These are phyloP conservation scores for Dictyostelium capitatum DNA, from an alignment of 78 protist genomes.

Conservation along the genomic window DNA sequence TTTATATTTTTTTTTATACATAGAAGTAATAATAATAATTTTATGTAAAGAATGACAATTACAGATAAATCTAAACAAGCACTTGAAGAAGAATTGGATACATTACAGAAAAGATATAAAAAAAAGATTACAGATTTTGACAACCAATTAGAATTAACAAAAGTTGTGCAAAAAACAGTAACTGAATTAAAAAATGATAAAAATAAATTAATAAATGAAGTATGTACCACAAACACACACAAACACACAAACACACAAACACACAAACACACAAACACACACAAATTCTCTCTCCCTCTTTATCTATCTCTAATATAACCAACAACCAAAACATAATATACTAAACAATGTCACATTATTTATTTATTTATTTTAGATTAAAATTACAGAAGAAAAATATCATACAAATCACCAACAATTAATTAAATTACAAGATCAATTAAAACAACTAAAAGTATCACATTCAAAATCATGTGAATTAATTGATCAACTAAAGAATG, in stretches of 20 bases:
- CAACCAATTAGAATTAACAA: not conserved
- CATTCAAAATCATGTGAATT: not conserved
- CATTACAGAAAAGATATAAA: not conserved
- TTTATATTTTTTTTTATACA: no score
- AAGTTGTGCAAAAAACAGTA: not conserved
- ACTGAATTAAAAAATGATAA: slow-evolving; percentile 27
- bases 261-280: no score
- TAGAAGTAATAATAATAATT: no score
- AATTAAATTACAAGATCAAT: not conserved
- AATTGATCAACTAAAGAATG: slow-evolving; percentile 3
- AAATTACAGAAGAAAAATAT: slow-evolving; percentile 14
- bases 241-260: no score
- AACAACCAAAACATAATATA: no score
- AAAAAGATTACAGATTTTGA: slow-evolving; percentile 7
- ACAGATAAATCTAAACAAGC: no score
- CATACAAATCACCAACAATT: not conserved
- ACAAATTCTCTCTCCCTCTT: no score
- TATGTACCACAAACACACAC: not conserved
- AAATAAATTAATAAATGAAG: slow-evolving; percentile 7
- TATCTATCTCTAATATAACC: no score
- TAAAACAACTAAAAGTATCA: not conserved
- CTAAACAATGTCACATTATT: no score
- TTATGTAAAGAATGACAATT: no score
- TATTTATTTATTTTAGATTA: no score
- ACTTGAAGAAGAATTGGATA: not conserved